Evolutionary conservation across 1,284 basidiomycete species (phyloP).

Genomic region (Irpex rosettiformis): DNA sequence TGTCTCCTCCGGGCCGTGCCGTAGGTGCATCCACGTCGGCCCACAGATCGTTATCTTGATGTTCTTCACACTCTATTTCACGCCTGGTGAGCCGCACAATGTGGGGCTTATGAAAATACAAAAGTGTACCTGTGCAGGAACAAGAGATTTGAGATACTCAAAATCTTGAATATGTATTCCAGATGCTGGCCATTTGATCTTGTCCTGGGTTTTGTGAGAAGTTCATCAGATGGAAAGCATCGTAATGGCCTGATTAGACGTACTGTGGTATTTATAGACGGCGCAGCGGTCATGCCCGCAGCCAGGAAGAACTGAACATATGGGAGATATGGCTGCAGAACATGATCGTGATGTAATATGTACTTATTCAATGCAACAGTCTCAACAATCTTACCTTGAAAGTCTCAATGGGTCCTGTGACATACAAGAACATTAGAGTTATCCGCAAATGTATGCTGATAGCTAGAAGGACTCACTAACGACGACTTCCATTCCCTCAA

Average conservation of each 20-base stretch:
- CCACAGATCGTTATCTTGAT: constrained; percentile 75
- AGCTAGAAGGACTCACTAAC: constrained; percentile 37
- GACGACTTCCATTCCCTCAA: constrained; percentile 54
- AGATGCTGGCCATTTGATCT: constrained; percentile 56
- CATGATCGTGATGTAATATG: constrained; percentile 3
- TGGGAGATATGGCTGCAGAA: constrained; percentile 42
- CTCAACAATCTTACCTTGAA: constrained; percentile 35
- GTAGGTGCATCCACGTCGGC: constrained; percentile 74
- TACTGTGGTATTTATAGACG: constrained; percentile 43
- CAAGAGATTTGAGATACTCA: constrained; percentile 50
- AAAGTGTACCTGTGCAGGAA: constrained; percentile 44
- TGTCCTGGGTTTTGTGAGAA: constrained; percentile 53
- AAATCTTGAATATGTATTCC: constrained; percentile 60
- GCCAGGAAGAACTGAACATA: constrained; percentile 38
- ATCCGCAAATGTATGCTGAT: background rate
- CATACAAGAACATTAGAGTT: constrained; percentile 28
- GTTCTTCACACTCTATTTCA: constrained; percentile 42
- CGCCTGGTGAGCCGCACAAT: background rate
- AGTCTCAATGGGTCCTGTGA: constrained; percentile 28
- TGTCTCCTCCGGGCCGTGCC: constrained; percentile 55
- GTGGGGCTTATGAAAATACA: background rate
- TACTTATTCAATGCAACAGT: constrained; percentile 35
- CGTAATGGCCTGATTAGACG: constrained; percentile 13
- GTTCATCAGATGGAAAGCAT: background rate
- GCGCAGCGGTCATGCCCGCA: constrained; percentile 41